Base-by-base conservation (phyloP, 2,329 filamentous ascomycete genomes). In the Ophiognomonia clavigignenti-juglandacearum region DNA sequence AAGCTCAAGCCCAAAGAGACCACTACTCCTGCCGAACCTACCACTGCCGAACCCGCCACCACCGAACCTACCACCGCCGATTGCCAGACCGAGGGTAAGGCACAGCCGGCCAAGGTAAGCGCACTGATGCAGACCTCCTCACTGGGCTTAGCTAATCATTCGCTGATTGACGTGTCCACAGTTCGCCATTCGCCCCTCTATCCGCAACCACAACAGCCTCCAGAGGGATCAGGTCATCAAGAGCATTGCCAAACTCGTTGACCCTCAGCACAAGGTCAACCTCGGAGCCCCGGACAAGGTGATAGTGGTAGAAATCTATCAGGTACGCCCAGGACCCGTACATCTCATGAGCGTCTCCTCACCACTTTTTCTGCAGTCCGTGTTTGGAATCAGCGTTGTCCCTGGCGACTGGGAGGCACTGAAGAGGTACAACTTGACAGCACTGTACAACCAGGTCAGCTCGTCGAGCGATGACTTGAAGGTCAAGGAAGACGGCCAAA, bases 101-200 rank as follows among this genome's bases (percentile, higher is more conserved):
- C n/a, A n/a, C 41, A 52, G 16, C 39, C 43, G 22, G 39, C 34
- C 29, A 46, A 39, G 19, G 46, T 46, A 35, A 35, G n/a, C n/a
- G n/a, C n/a, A n/a, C n/a, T n/a, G n/a, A n/a, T n/a, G n/a, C n/a
- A n/a, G n/a, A n/a, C n/a, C n/a, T n/a, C n/a, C n/a, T n/a, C n/a
- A n/a, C n/a, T n/a, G n/a, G n/a, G n/a, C n/a, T n/a, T 40, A 39
- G 19, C 39, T 37, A 22, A 52, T 19, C n/a, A n/a, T n/a, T n/a
- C n/a, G 7, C 20, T 42, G 22, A 39, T 9, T 43, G 10, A 26
- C 24, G 10, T 26, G 24, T 23, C 40, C 10, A 23, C 52, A 92
- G 87, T 93, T 89, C 65, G 88, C 87, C n/a, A 91, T 95, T 56
- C 81, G 88, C 37, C 80, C 85, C n/a, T 85, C 80, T 13, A 80